Percentiles rank a stretch among this genome's conserved stretches.
phyloP scores from a whole-genome alignment of 2,329 filamentous ascomycete species.

The Cucurbitaria berberidis region DNA sequence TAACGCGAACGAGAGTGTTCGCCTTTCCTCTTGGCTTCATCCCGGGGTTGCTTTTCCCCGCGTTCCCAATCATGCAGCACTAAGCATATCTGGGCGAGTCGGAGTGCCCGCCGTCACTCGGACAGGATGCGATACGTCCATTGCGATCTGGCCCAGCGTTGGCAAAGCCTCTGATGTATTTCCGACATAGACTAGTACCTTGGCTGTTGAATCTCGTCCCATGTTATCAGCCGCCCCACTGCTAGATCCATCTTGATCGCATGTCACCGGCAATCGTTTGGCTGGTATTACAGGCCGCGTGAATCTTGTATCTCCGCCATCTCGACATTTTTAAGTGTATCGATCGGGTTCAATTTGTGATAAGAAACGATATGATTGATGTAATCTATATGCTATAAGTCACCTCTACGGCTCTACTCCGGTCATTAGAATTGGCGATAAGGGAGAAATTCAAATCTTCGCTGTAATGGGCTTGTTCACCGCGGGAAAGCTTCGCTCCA shows the following conservation, averaged over 20 bases:
- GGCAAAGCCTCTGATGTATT: too few relatives aligned
- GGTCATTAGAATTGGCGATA: too few relatives aligned
- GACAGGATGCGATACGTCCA: too few relatives aligned
- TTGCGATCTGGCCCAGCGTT: too few relatives aligned
- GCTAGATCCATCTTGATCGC: not conserved
- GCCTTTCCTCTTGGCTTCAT: not conserved
- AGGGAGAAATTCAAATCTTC: slow-evolving; percentile 3
- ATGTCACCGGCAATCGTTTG: not conserved
- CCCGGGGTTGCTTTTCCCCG: not conserved
- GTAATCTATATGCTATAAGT: slow-evolving; percentile 3
- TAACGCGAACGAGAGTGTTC: not conserved
- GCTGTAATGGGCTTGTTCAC: slow-evolving; percentile 8
- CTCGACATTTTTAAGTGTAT: too few relatives aligned
- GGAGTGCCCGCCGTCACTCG: not conserved
- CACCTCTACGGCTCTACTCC: too few relatives aligned
- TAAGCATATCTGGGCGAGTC: not conserved
- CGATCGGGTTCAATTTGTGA: not conserved
- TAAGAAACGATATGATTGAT: not conserved
- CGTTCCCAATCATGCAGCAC: too few relatives aligned
- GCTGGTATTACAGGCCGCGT: too few relatives aligned
- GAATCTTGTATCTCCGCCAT: too few relatives aligned
- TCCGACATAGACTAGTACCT: too few relatives aligned
- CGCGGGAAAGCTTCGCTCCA: slow-evolving; percentile 23
- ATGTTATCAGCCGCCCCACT: not conserved
- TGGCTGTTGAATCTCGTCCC: too few relatives aligned